These are phyloP conservation scores for Carex littledalei DNA, from an alignment of 176 grass and related monocot genomes.

Conservation along the genomic window DNA sequence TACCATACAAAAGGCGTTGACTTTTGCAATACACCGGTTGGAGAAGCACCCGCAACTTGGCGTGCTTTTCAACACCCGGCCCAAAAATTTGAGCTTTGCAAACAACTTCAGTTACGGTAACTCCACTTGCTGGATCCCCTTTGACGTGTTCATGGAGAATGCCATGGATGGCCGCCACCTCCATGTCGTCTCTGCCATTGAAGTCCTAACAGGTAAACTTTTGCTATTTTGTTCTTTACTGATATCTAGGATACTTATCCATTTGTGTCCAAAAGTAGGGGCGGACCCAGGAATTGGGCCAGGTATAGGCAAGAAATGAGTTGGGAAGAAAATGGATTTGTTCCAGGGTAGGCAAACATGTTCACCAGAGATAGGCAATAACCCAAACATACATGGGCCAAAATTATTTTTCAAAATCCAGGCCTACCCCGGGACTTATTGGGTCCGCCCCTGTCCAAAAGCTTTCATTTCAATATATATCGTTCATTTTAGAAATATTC, in stretches of 20 bases:
- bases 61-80: conserved; percentile 38
- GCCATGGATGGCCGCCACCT: conserved; percentile 64
- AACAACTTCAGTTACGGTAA: conserved; percentile 45
- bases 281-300: too few species aligned
- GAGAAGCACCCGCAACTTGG: conserved; percentile 49
- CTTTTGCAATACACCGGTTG: conserved; percentile 30
- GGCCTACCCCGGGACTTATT: too few species aligned
- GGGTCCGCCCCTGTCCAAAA: not conserved
- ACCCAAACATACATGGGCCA: too few species aligned
- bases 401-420: too few species aligned
- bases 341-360: too few species aligned
- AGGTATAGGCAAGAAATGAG: too few species aligned
- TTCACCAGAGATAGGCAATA: too few species aligned
- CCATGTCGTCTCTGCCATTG: conserved; percentile 62
- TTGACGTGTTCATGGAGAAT: conserved; percentile 92
- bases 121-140: conserved; percentile 60
- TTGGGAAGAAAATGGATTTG: too few species aligned
- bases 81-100: conserved; percentile 35
- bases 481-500: not conserved
- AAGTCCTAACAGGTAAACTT: conserved; percentile 58
- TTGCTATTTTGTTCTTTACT: conserved; percentile 1
- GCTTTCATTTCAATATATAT: not conserved
- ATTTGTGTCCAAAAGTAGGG: not conserved
- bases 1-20: conserved; percentile 50
- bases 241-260: not conserved